These are phyloP conservation scores for Globisporangium nagaii DNA, from an alignment of 352 stramenopile genomes.

Conservation along the genomic window DNA sequence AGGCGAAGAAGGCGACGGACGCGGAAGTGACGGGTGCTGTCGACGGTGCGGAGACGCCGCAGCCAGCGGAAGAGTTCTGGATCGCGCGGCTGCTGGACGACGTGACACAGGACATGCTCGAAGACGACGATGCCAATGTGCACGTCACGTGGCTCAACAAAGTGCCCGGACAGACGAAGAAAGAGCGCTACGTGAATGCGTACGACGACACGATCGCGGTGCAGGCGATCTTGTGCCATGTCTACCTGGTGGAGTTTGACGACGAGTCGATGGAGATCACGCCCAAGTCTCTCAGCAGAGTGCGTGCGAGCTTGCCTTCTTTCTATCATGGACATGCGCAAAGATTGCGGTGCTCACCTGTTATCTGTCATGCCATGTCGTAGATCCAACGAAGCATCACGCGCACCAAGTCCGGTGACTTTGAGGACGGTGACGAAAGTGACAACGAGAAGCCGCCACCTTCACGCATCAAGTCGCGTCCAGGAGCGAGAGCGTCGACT, in stretches of 20 bases:
- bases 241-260: conserved; percentile 44
- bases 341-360: too few relatives aligned
- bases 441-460: conserved; percentile 57
- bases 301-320: too few relatives aligned
- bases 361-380: neutral
- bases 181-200: conserved; percentile 35
- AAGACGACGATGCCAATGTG: conserved; percentile 33
- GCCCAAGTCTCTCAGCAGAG: conserved; percentile 54
- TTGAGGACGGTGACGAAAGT: conserved; percentile 27
- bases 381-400: conserved; percentile 28
- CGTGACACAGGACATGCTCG: conserved; percentile 70
- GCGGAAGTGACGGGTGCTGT: neutral
- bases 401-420: conserved; percentile 26
- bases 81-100: conserved; percentile 70
- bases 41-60: neutral
- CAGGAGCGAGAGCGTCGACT: neutral
- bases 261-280: conserved; percentile 46
- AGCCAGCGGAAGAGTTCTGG: conserved; percentile 43
- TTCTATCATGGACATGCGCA: too few relatives aligned
- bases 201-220: conserved; percentile 64
- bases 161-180: conserved; percentile 2
- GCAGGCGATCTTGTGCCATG: conserved; percentile 66
- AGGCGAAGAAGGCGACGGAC: neutral
- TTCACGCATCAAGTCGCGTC: conserved; percentile 20
- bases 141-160: conserved; percentile 64